Evolutionary conservation across 257 asterid genomes (phyloP), one percentile per base, ranked within the genome.

Genomic region (Osmanthus fragrans): DNA sequence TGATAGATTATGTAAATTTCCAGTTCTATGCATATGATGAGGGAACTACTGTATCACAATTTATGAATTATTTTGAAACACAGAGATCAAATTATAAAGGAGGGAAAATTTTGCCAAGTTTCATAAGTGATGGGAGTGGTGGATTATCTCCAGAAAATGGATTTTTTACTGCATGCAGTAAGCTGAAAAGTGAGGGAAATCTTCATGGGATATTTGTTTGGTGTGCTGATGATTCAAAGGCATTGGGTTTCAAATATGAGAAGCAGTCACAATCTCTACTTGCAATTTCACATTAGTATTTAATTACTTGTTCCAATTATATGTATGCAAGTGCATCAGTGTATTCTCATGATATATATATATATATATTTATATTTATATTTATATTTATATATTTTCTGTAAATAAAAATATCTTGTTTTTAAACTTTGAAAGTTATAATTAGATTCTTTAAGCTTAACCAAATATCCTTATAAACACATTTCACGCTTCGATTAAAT

Each of bases 191-290:
- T 40, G 56, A 81, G 76, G 95, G 93, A 8, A 81, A 84, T 10
- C 92, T 94, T 7, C 72, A 72, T 29, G 98, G 98, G 37, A 92
- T 94, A 9, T 92, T 94, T 68, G 89, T 90, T 27, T 92, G 98
- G 98, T 83, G 86, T 39, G 98, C 97, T 12, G 98, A 92, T 81
- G 96, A 90, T 81, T 94, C 97, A 2, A 88, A 86, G 77, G 84
- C 83, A 1, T 60, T 79, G 33, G 91, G 87, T 0, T 94, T 94
- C 63, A 86, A 83, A 45, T 84, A 84, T 73, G 92, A 88, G 81
- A 81, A 75, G 69, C 86, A 82, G 58, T 84, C 90, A 1, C 90
- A 88, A 49, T 67, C 85, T 1, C 79, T 87, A 13, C 15, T 87
- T 51, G 80, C 84, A 13, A 80, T 80, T 72, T 64, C 82, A 4